Evolutionary conservation across 441 rosid species (phyloP), one percentile per base, ranked within the genome.

Genomic region (Cnidoscolus chayamansa): DNA sequence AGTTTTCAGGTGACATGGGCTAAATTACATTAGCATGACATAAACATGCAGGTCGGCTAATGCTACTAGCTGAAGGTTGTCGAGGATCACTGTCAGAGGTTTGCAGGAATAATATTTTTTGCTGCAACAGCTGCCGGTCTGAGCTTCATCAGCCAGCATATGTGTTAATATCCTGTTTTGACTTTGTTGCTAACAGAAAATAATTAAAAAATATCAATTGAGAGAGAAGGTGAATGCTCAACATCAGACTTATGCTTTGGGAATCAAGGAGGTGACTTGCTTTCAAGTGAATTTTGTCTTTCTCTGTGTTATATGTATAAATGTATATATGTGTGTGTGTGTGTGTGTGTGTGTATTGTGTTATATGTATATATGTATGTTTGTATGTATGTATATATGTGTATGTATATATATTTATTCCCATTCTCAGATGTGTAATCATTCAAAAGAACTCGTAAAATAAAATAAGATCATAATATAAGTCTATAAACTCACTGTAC

Each of bases 61-160:
- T 89, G 30, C 85, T 94, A 74, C 79, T 94, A 57, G 97, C 97
- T 56, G 99, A 94, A 76, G 99, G 99, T 74, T 94, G 97, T 76
- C 89, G 99, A 72, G 99, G 99, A 81, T 94, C 99, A 67, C 81
- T 94, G 67, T 88, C 99, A 2, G 97, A 94, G 96, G 99, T 94
- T 73, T 78, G 88, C 51, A 62, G 67, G 70, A 70, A 64, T 68
- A 77, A 71, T 12, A 63, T 70, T 75, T 68, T 16, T 63, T 67
- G 74, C 76, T 74, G 50, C 70, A 43, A 31, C 48, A 45, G 56
- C 56, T 55, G 40, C 51, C 32, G 65, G 50, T 50, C 43, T 25
- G 31, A 64, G 55, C 64, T 79, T 73, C 67, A 50, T 57, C 71
- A n/a, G 25, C 49, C 20, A 57, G 31, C n/a, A 19, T 40, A 63